Base-by-base conservation (phyloP, 2,329 filamentous ascomycete genomes). In the Aspergillus caelatus region DNA sequence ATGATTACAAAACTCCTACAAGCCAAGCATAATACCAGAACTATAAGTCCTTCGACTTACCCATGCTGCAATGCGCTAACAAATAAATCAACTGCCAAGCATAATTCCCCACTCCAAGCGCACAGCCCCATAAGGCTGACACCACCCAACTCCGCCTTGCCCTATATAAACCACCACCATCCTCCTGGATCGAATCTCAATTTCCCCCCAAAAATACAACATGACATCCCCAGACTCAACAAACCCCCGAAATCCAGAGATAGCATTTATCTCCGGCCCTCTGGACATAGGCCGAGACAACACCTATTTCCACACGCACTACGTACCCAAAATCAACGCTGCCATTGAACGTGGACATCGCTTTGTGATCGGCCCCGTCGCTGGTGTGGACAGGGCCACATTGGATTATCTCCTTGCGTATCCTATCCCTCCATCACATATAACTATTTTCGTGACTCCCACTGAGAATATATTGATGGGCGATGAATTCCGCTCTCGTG, bases 201-300 rank as follows among this genome's bases (percentile, higher is more conserved):
- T 12, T 11, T 6, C 4, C n/a, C 43, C 43, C 23, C 5, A 46
- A 5, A 46, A 23, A 23, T n/a, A 21, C n/a, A 46, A 46, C 6
- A 46, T 46, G 43, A 14, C 43, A 12, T 23, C 43, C 2, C 10
- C 10, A 43, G 5, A 36, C 3, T 9, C 43, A 23, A 11, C n/a
- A 12, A 21, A 0, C 4, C 21, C 46, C 3, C 6, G 2, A 4
- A 4, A 4, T 3, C 16, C 8, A 30, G 26, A 50, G 1, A 30
- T 1, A 19, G 70, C 70, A 21, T 73, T 78, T 62, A 76, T 78
- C 46, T 78, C 75, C 14, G 75, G 76, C 9, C 76, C 75, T 2
- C 60, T 78, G 19, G 67, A 74, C 57, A 71, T 65, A 3, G 70
- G 70, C 14, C 61, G 68, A 6, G 23, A 70, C 10, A 41, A 61